These are phyloP conservation scores for Arabis alpina DNA, from an alignment of 345 rosid species.

Conservation along the genomic window DNA sequence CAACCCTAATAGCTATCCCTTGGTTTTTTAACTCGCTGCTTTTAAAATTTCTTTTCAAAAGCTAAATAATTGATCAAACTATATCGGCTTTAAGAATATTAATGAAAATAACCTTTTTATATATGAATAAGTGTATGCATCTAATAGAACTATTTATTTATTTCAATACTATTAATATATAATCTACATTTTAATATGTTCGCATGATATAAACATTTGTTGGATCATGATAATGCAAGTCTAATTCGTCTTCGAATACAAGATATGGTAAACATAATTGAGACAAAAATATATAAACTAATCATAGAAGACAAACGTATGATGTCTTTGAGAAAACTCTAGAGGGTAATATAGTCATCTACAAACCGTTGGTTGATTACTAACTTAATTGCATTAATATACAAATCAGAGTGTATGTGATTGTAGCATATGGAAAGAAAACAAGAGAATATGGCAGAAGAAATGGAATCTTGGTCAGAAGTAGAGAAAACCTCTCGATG, in stretches of 20 bases:
- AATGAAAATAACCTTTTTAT: not conserved
- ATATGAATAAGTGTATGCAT: no score
- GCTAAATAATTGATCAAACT: not conserved
- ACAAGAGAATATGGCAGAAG: constrained; percentile 20
- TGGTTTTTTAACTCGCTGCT: not conserved
- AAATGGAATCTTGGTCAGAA: constrained; percentile 28
- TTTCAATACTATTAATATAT: not conserved
- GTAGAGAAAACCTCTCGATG: constrained; percentile 16
- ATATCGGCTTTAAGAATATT: not conserved
- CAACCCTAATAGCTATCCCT: constrained; percentile 20
- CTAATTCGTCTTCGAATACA: not conserved
- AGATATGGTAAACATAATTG: not conserved
- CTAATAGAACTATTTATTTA: not conserved
- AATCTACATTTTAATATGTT: not conserved
- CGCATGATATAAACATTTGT: not conserved
- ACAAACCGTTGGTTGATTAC: not conserved
- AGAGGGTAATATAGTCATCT: constrained; percentile 2
- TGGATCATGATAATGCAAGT: not conserved
- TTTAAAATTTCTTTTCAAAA: not conserved
- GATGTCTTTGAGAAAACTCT: not conserved
- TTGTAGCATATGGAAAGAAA: constrained; percentile 17
- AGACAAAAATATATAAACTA: no score
- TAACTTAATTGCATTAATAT: not conserved
- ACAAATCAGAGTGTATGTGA: not conserved
- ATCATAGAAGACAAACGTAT: not conserved